Evolutionary conservation across 2,329 filamentous ascomycete species (phyloP), one percentile per base, ranked within the genome.

Genomic region (Ophiostoma montium): DNA sequence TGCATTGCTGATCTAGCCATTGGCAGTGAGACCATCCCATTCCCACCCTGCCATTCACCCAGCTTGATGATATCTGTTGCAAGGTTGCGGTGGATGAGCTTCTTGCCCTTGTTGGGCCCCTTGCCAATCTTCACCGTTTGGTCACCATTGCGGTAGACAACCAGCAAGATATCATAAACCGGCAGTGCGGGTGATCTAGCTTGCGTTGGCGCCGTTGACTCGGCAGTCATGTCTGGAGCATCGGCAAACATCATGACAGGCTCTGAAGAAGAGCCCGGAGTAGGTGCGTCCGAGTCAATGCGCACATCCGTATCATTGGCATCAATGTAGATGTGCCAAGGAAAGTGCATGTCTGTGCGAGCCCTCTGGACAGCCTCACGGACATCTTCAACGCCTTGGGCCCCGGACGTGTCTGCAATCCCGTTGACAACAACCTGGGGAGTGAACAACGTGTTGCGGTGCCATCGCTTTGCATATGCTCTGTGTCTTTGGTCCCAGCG

Each of bases 101-200:
- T 64, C 55, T 63, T 63, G 23, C 61, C 60, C 56, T 63, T 64
- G 53, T 64, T 64, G 3, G 60, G 57, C 0, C 61, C 62, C 42
- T 60, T 60, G 11, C 57, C 56, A 31, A 64, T 57, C 50, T 64
- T 62, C 33, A 64, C 53, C 10, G 19, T 15, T 3, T 41, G 12
- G 15, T 41, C 12, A 10, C 7, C 13, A 19, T 18, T 11, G 13
- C 18, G 36, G 36, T 39, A 39, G 36, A 39, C 36, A 23, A 19
- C 16, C 12, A 23, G 13, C 18, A 39, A 21, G 9, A 39, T 18
- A 21, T 39, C 36, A 10, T 39, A 18, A 13, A 21, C 36, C 6
- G 12, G 36, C 18, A 19, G 36, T 3, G 19, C 35, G 5, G n/a
- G n/a, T 12, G 35, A 4, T 18, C 19, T 9, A 9, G 36, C 18